Evolutionary conservation across 2,329 filamentous ascomycete genomes (phyloP).

Genomic region (Fusarium protoensiforme): DNA sequence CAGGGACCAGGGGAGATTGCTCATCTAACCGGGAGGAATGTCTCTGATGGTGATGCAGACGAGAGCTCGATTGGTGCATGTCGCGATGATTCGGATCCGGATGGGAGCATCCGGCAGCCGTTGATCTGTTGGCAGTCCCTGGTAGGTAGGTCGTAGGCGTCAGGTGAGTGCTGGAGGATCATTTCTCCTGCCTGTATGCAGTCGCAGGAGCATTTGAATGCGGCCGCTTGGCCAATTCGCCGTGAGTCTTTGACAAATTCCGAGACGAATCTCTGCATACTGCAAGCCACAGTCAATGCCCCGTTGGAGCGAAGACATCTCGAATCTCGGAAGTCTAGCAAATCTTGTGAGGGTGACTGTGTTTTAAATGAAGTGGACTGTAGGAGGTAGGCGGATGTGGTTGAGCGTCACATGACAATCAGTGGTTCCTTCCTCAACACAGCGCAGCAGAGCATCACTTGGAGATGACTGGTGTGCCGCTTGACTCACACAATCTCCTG

Average conservation of each 20-base stretch:
- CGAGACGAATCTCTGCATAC: constrained; percentile 1
- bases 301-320: background rate
- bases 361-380: background rate
- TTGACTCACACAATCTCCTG: background rate
- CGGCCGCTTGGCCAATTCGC: constrained; percentile 13
- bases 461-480: background rate
- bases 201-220: background rate
- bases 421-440: background rate
- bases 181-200: constrained; percentile 1
- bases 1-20: constrained; percentile 34
- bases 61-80: constrained; percentile 23
- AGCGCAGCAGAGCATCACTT: background rate
- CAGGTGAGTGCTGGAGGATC: background rate
- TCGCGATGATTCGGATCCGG: constrained; percentile 22
- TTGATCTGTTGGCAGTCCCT: constrained; percentile 12
- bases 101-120: constrained; percentile 16
- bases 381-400: background rate
- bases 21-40: constrained; percentile 5
- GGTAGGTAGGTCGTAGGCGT: constrained; percentile 4
- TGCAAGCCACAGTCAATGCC: constrained; percentile 14
- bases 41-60: constrained; percentile 24
- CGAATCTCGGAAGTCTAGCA: background rate
- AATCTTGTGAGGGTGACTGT: background rate
- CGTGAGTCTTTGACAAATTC: background rate
- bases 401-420: background rate